Conservation (phyloP, 108 stramenopile genomes). For the Cylindrotheca fusiformis region DNA sequence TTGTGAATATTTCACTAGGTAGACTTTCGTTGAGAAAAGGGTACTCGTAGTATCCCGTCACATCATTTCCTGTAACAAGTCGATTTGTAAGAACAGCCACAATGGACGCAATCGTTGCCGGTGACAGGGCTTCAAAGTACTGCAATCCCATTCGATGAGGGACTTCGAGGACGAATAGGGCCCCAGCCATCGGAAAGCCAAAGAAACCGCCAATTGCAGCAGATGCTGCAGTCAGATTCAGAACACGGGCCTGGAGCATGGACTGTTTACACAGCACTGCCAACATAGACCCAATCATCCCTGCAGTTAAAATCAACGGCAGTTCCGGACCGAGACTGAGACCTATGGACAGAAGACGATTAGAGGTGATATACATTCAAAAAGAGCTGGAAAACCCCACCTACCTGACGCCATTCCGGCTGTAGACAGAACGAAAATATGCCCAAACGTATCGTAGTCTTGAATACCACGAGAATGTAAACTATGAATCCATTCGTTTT, state of each 20-base stretch:
- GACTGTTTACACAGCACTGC: slow-evolving; percentile 42
- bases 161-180: slow-evolving; percentile 60
- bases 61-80: slow-evolving; percentile 43
- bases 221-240: slow-evolving; percentile 53
- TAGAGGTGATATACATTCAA: background rate
- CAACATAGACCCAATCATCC: slow-evolving; percentile 63
- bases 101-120: slow-evolving; percentile 55
- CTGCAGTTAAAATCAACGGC: slow-evolving; percentile 53
- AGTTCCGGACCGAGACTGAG: slow-evolving; percentile 58
- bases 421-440: slow-evolving; percentile 42
- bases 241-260: slow-evolving; percentile 43
- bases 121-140: slow-evolving; percentile 61
- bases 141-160: slow-evolving; percentile 68
- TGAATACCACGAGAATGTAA: slow-evolving; percentile 48
- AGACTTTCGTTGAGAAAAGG: slow-evolving; percentile 44
- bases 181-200: slow-evolving; percentile 67
- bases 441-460: slow-evolving; percentile 38
- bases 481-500: slow-evolving; percentile 60
- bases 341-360: background rate
- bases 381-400: background rate
- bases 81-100: slow-evolving; percentile 59
- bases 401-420: slow-evolving; percentile 52
- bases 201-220: slow-evolving; percentile 64
- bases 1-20: slow-evolving; percentile 46
- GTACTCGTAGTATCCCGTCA: slow-evolving; percentile 53